A percentile compares a stretch with the other conserved stretches of the same genome.
Conservation (phyloP, 306 rosid species). For the Prunus mongolica region DNA sequence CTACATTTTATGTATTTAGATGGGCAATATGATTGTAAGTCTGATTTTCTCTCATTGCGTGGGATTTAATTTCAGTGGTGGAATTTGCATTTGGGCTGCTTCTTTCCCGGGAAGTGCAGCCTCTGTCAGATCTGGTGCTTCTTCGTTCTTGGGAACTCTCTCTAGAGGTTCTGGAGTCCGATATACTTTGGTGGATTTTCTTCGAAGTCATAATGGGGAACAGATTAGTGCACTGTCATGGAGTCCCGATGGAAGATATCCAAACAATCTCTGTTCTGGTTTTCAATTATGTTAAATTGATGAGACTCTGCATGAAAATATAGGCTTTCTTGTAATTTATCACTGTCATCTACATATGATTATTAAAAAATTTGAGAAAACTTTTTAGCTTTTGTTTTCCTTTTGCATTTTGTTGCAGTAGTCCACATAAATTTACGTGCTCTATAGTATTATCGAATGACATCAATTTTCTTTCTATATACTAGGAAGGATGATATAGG, state of each 20-base stretch:
- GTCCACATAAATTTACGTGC: neutral
- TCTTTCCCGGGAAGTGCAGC: conserved; percentile 89
- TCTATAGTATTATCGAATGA: no score
- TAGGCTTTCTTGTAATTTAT: neutral
- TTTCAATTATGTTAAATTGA: neutral
- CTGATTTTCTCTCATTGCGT: conserved; percentile 18
- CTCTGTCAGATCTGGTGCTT: conserved; percentile 72
- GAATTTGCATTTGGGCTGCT: conserved; percentile 88
- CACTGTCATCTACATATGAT: neutral
- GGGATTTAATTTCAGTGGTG: conserved; percentile 47
- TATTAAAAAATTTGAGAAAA: neutral
- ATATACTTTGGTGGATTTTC: conserved; percentile 80
- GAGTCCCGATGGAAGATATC: conserved; percentile 99
- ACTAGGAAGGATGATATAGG: neutral
- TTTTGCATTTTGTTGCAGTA: neutral
- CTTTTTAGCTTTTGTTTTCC: neutral
- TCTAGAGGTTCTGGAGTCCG: conserved; percentile 85
- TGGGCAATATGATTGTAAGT: neutral
- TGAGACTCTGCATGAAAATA: conserved; percentile 2
- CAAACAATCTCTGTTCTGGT: conserved; percentile 15
- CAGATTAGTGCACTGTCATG: conserved; percentile 82
- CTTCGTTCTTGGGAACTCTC: conserved; percentile 66
- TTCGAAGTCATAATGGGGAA: conserved; percentile 59
- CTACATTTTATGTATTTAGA: conserved; percentile 6
- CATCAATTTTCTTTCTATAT: neutral